These are phyloP conservation scores for Kalanchoe fedtschenkoi DNA, from an alignment of 164 flowering plant species.

Conservation along the genomic window DNA sequence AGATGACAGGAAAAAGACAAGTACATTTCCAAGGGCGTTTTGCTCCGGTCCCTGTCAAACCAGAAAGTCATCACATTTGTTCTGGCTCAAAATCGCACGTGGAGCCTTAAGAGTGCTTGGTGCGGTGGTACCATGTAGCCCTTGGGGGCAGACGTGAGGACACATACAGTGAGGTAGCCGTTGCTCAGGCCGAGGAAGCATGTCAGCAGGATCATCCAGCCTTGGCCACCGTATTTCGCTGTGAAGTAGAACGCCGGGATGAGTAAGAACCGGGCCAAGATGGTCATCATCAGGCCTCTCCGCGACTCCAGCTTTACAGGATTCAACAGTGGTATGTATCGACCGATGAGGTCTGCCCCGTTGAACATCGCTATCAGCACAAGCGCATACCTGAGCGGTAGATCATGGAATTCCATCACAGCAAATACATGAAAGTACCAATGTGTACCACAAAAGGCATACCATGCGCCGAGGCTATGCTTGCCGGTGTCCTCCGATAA, in stretches of 20 bases:
- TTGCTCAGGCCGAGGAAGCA: conserved; percentile 52
- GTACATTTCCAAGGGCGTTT: background rate
- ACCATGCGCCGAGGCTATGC: conserved; percentile 71
- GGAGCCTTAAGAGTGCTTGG: background rate
- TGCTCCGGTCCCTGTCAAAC: conserved; percentile 2
- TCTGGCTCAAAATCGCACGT: background rate
- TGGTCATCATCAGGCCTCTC: conserved; percentile 28
- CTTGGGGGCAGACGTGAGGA: conserved; percentile 56
- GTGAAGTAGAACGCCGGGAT: conserved; percentile 78
- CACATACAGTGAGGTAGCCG: conserved; percentile 70
- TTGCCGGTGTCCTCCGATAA: conserved; percentile 68
- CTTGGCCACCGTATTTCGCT: conserved; percentile 62
- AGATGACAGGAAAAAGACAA: background rate
- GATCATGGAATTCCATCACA: background rate
- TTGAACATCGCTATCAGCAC: conserved; percentile 68
- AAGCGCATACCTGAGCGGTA: conserved; percentile 71
- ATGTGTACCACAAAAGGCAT: background rate
- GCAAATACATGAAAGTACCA: background rate
- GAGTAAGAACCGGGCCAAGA: conserved; percentile 43
- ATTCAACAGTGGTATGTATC: conserved; percentile 50
- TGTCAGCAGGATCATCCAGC: conserved; percentile 73
- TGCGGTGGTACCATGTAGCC: conserved; percentile 53
- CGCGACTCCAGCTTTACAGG: conserved; percentile 37
- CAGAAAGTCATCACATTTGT: background rate
- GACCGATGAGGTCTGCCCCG: conserved; percentile 55